Percentiles rank a stretch among this genome's conserved stretches.
These are phyloP conservation scores for Arabidopsis suecica DNA, from an alignment of 345 rosid species.

Conservation along the genomic window DNA sequence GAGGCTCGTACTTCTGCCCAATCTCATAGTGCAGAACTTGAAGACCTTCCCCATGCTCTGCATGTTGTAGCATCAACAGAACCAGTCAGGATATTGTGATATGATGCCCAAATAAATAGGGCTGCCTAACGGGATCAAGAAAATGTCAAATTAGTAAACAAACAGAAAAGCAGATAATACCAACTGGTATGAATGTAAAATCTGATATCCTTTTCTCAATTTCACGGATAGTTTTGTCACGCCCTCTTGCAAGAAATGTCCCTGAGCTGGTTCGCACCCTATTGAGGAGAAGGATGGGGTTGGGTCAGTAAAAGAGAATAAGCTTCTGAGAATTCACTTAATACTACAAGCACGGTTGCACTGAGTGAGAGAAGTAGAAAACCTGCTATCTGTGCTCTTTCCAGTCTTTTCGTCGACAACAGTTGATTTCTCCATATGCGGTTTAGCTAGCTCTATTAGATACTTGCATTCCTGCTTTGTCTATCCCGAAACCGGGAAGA, in stretches of 20 bases:
- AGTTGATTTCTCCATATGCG: conserved; percentile 81
- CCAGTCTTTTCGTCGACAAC: conserved; percentile 89
- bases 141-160: neutral
- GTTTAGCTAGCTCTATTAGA: conserved; percentile 77
- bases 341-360: neutral
- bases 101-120: neutral
- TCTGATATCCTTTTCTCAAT: conserved; percentile 92
- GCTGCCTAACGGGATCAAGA: conserved; percentile 4
- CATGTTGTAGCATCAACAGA: conserved; percentile 29
- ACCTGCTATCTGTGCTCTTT: conserved; percentile 93
- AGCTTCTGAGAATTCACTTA: conserved; percentile 3
- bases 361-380: conserved; percentile 3
- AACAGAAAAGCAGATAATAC: conserved; percentile 49
- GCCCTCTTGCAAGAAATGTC: conserved; percentile 79
- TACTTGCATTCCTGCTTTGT: conserved; percentile 77
- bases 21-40: conserved; percentile 93
- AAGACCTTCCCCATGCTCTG: conserved; percentile 97
- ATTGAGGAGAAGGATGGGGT: conserved; percentile 22
- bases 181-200: conserved; percentile 86
- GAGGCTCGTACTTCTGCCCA: conserved; percentile 96
- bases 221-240: conserved; percentile 68
- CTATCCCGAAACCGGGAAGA: conserved; percentile 49
- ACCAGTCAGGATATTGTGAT: conserved; percentile 1
- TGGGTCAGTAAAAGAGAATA: conserved; percentile 15
- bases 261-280: conserved; percentile 96